These are phyloP conservation scores for Chaetomium cochliodes DNA, from an alignment of 495 filamentous ascomycete species.

Conservation along the genomic window DNA sequence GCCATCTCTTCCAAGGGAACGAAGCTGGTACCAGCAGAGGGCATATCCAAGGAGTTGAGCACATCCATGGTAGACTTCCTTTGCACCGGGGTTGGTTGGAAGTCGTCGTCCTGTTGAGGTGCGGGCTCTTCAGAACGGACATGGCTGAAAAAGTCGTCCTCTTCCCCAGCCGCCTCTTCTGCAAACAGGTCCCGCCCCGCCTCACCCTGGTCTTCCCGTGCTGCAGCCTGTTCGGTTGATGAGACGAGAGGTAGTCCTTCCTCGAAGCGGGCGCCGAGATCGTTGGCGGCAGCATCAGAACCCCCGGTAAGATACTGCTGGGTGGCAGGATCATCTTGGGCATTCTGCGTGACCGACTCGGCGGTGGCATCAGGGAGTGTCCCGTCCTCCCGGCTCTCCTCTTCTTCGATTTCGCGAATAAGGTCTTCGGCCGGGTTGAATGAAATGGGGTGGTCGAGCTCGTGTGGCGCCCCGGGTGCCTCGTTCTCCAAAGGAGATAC, in stretches of 20 bases:
- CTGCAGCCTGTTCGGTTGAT: slow-evolving; percentile 10
- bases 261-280: slow-evolving; percentile 53
- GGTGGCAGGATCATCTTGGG: slow-evolving; percentile 15
- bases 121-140: slow-evolving; percentile 30
- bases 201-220: slow-evolving; percentile 12
- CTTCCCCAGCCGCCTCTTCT: slow-evolving; percentile 41
- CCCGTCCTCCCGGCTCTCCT: slow-evolving; percentile 29
- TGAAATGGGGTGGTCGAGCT: slow-evolving; percentile 27
- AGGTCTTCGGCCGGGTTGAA: slow-evolving; percentile 27
- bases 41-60: slow-evolving; percentile 38
- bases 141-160: slow-evolving; percentile 54
- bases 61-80: slow-evolving; percentile 62
- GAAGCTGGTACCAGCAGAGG: slow-evolving; percentile 29
- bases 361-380: slow-evolving; percentile 24
- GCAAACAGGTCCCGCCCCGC: slow-evolving; percentile 37
- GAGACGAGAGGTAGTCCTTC: slow-evolving; percentile 60
- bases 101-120: slow-evolving; percentile 24
- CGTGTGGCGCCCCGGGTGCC: slow-evolving; percentile 22
- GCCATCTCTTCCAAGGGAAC: slow-evolving; percentile 37
- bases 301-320: slow-evolving; percentile 41
- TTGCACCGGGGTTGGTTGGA: slow-evolving; percentile 39
- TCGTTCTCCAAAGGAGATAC: slow-evolving; percentile 45
- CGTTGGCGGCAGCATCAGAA: slow-evolving; percentile 38
- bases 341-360: slow-evolving; percentile 30
- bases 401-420: slow-evolving; percentile 36